Percentiles rank a stretch among this genome's conserved stretches.
Evolutionary conservation across 495 filamentous ascomycete species (phyloP).

Genomic region (Podospora fimiseda): DNA sequence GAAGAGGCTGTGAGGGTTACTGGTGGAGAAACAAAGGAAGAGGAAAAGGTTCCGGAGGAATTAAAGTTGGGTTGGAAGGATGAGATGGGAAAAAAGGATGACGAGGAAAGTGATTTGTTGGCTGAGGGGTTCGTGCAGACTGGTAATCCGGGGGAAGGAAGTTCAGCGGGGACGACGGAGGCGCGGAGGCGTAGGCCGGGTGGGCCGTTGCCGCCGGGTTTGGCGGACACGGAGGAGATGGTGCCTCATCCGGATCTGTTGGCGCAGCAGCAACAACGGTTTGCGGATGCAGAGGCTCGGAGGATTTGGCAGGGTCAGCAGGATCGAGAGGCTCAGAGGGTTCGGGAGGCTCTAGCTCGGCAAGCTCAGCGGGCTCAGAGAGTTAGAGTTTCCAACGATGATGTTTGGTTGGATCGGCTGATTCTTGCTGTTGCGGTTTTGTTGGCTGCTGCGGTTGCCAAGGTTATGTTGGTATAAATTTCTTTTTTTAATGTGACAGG

Average conservation of each 20-base stretch:
- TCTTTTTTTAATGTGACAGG: too few relatives aligned
- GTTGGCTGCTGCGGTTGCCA: conserved; percentile 47
- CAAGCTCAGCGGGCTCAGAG: conserved; percentile 11
- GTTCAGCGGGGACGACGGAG: too few relatives aligned
- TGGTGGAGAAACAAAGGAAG: conserved; percentile 36
- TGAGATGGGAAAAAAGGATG: conserved; percentile 36
- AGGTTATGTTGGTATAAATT: conserved; percentile 34
- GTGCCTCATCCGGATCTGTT: conserved; percentile 23
- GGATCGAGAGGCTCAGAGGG: too few relatives aligned
- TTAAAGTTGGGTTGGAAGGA: conserved; percentile 54
- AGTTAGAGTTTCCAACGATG: conserved; percentile 16
- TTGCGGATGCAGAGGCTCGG: too few relatives aligned
- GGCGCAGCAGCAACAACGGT: conserved; percentile 11
- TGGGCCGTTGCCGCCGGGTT: too few relatives aligned
- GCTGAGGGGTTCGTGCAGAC: conserved; percentile 48
- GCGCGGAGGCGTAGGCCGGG: too few relatives aligned
- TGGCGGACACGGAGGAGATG: too few relatives aligned
- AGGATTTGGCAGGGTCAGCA: too few relatives aligned
- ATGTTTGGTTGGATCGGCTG: conserved; percentile 54
- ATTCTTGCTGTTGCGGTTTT: conserved; percentile 49
- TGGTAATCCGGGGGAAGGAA: conserved; percentile 29
- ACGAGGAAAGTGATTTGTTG: conserved; percentile 35
- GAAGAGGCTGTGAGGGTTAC: conserved; percentile 52
- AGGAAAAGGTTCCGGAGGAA: conserved; percentile 50
- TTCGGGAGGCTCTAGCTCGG: conserved; percentile 34